Percentiles rank a stretch among this genome's conserved stretches.
Evolutionary conservation across 257 asterid species (phyloP).

Genomic region (Salvia hispanica): DNA sequence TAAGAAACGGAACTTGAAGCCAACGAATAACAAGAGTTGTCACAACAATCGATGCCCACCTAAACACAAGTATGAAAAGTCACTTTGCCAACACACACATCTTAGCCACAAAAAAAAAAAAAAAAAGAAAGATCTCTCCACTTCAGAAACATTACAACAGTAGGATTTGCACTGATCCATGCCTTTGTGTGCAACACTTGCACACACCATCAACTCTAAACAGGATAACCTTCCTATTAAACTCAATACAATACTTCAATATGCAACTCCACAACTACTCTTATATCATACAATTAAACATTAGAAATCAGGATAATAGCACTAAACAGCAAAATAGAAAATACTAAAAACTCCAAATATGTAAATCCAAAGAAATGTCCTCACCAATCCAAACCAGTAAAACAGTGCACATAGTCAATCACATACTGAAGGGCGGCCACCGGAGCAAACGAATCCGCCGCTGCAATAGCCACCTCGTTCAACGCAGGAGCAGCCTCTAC

Average conservation of each 20-base stretch:
- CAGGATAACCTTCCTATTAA: conserved; percentile 10
- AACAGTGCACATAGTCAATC: conserved; percentile 70
- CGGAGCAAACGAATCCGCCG: conserved; percentile 80
- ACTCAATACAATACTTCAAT: not conserved
- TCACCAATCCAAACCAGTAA: conserved; percentile 75
- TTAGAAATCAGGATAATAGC: conserved; percentile 3
- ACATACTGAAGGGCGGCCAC: conserved; percentile 78
- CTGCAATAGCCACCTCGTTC: conserved; percentile 78
- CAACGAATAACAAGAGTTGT: conserved; percentile 69
- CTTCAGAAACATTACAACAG: conserved; percentile 11
- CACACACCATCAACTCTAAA: not conserved
- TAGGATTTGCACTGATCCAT: not conserved
- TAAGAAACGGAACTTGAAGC: conserved; percentile 62
- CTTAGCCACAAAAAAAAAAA: conserved; percentile 14
- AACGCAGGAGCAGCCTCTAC: conserved; percentile 57
- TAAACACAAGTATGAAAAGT: conserved; percentile 40
- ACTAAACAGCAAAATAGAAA: not conserved
- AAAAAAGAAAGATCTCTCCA: not conserved
- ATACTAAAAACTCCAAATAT: not conserved
- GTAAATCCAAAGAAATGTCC: conserved; percentile 14
- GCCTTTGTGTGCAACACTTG: not conserved
- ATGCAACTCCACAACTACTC: not conserved
- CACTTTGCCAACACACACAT: conserved; percentile 11
- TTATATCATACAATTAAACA: conserved; percentile 6
- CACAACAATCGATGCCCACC: conserved; percentile 82